Evolutionary conservation across 306 rosid genomes (phyloP).

Genomic region (Oemleria cerasiformis): DNA sequence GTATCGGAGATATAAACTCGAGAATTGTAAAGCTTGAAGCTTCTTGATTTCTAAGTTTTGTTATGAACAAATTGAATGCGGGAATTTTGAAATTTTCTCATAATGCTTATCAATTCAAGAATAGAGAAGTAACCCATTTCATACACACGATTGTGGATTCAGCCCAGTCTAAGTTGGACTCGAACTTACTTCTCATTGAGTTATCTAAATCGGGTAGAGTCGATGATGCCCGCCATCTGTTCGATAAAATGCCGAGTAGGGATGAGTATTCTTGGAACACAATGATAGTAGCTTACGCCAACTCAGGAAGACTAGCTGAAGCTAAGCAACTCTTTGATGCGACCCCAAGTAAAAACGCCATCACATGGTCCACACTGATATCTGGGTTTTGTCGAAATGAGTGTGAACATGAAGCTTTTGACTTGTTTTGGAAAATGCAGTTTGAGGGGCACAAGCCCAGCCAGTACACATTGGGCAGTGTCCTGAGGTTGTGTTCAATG

Average conservation of each 20-base stretch:
- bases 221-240: conserved; percentile 67
- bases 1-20: no score
- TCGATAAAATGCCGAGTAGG: conserved; percentile 58
- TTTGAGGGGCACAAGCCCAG: conserved; percentile 61
- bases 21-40: background rate
- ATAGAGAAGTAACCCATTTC: conserved; percentile 12
- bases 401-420: conserved; percentile 54
- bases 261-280: conserved; percentile 83
- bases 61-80: conserved; percentile 43
- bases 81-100: conserved; percentile 18
- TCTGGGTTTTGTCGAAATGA: conserved; percentile 69
- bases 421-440: conserved; percentile 60
- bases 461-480: conserved; percentile 69
- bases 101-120: conserved; percentile 25
- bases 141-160: conserved; percentile 22
- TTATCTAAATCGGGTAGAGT: conserved; percentile 51
- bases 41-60: conserved; percentile 9
- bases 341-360: conserved; percentile 40
- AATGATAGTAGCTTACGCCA: conserved; percentile 64
- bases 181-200: conserved; percentile 45
- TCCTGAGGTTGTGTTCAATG: conserved; percentile 64
- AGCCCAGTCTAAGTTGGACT: conserved; percentile 30
- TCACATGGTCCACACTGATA: conserved; percentile 80
- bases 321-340: conserved; percentile 60
- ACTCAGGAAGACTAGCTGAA: conserved; percentile 56